phyloP scores from a whole-genome alignment of 371 early-diverging fungal species.

The Actinomucor elegans region DNA sequence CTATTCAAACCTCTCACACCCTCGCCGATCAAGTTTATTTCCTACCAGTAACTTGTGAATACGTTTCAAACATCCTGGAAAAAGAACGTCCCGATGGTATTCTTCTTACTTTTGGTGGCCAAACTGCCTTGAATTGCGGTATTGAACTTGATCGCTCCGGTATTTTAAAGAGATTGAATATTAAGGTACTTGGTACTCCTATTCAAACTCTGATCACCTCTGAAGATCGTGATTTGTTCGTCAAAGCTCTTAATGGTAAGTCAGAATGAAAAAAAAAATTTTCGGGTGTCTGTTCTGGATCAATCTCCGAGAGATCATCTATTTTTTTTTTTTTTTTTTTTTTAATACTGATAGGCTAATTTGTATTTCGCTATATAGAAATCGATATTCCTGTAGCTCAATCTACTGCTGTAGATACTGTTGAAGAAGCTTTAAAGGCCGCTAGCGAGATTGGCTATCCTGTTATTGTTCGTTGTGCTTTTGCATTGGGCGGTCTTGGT shows the following conservation, averaged over 20 bases:
- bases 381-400: constrained; percentile 87
- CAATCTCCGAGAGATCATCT: constrained; percentile 27
- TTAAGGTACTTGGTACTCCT: constrained; percentile 93
- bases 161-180: constrained; percentile 70
- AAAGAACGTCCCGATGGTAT: constrained; percentile 95
- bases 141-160: constrained; percentile 82
- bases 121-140: constrained; percentile 92
- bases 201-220: constrained; percentile 85
- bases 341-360: too few species aligned
- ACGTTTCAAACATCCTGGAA: constrained; percentile 83
- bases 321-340: constrained; percentile 2
- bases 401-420: constrained; percentile 78
- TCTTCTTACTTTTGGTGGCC: constrained; percentile 91
- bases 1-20: constrained; percentile 93
- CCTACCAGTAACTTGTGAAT: constrained; percentile 92
- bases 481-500: constrained; percentile 93
- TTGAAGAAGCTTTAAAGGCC: constrained; percentile 82
- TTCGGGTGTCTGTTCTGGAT: too few species aligned
- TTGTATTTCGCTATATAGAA: too few species aligned
- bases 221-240: constrained; percentile 95
- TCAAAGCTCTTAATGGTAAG: constrained; percentile 76
- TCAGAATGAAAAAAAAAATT: constrained; percentile 3
- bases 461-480: constrained; percentile 92
- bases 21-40: constrained; percentile 94
- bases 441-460: constrained; percentile 87